Conservation (phyloP, 768 basidiomycete genomes). For the Boletales sp. region DNA sequence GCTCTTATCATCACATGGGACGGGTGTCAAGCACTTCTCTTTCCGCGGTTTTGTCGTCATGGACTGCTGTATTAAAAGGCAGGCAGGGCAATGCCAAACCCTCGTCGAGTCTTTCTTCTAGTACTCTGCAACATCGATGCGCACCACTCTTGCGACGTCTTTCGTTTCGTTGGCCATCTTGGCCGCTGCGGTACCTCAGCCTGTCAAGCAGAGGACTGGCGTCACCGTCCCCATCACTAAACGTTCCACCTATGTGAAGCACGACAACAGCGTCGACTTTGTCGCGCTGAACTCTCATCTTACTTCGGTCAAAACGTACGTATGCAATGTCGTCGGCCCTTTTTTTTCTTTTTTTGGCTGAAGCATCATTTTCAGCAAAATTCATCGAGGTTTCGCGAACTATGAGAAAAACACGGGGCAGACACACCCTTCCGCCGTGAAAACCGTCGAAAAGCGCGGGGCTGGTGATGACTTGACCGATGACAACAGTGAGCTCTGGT, state of each 20-base stretch:
- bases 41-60: too few species aligned
- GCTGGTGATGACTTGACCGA: neutral
- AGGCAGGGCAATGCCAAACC: too few species aligned
- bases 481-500: neutral
- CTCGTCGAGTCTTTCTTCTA: too few species aligned
- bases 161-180: conserved; percentile 3
- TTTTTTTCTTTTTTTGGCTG: neutral
- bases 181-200: conserved; percentile 5
- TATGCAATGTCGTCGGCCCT: neutral
- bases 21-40: too few species aligned
- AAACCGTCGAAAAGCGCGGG: neutral
- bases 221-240: conserved; percentile 9
- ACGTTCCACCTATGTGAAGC: conserved; percentile 1
- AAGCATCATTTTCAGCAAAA: neutral
- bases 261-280: conserved; percentile 3
- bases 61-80: neutral
- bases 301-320: conserved; percentile 6
- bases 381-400: neutral
- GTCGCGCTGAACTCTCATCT: conserved; percentile 6
- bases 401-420: neutral
- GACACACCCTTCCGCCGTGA: neutral
- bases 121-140: conserved; percentile 3
- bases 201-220: neutral
- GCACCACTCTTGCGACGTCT: conserved; percentile 1
- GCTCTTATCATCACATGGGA: too few species aligned